A percentile compares a stretch with the other conserved stretches of the same genome.
These are phyloP conservation scores for Acidomyces sp. DNA, from an alignment of 495 filamentous ascomycete genomes.

Conservation along the genomic window DNA sequence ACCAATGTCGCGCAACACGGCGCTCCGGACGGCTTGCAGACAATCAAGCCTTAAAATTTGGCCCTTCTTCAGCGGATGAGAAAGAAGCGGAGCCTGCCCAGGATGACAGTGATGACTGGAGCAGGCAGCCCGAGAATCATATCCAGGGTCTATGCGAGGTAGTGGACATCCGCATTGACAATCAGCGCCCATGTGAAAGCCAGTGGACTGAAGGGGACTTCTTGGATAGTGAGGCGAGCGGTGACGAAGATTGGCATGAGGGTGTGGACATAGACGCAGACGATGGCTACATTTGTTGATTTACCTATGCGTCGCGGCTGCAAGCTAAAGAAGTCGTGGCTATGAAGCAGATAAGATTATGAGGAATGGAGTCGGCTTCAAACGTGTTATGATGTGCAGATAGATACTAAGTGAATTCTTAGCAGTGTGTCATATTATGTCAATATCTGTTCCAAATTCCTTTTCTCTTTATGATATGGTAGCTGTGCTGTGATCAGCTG, in stretches of 20 bases:
- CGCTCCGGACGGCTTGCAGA: background rate
- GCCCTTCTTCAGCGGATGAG: background rate
- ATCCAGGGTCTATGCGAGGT: conserved; percentile 68
- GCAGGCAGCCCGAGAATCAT: conserved; percentile 18
- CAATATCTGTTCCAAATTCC: too few species aligned
- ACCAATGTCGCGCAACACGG: background rate
- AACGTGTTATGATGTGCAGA: too few species aligned
- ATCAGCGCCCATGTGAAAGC: conserved; percentile 61
- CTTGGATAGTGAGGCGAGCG: conserved; percentile 53
- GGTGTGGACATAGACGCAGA: conserved; percentile 31
- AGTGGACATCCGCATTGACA: conserved; percentile 72
- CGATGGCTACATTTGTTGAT: conserved; percentile 33
- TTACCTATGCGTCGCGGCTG: too few species aligned
- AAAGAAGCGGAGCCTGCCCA: background rate
- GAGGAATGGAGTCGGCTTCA: too few species aligned
- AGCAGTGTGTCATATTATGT: too few species aligned
- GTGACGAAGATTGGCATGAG: conserved; percentile 71
- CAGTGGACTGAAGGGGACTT: conserved; percentile 69
- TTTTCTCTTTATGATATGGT: too few species aligned
- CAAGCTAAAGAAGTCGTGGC: too few species aligned
- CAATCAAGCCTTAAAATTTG: background rate
- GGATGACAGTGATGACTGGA: conserved; percentile 4
- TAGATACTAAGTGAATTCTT: too few species aligned
- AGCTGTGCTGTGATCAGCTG: too few species aligned
- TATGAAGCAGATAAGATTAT: too few species aligned